These are phyloP conservation scores for Fraxinus anomala DNA, from an alignment of 257 asterid species.

Conservation along the genomic window DNA sequence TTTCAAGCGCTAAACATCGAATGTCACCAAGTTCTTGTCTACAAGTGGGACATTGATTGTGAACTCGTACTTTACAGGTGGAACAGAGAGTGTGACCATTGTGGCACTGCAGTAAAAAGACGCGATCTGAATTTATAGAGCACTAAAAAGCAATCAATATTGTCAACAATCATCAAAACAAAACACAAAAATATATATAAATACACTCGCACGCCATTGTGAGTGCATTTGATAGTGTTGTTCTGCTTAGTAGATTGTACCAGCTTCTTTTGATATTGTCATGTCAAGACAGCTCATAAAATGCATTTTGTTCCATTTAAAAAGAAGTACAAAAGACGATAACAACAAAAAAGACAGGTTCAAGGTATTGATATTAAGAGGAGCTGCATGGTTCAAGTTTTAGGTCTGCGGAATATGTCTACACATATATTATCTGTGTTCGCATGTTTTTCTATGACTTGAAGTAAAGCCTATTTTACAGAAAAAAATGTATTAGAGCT, in stretches of 20 bases:
- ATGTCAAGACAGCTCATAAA: not conserved
- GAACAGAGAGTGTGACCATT: conserved; percentile 63
- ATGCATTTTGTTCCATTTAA: not conserved
- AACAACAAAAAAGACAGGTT: not conserved
- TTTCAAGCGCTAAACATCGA: conserved; percentile 58
- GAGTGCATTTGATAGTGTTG: not conserved
- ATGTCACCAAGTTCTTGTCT: conserved; percentile 67
- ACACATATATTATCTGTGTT: not conserved
- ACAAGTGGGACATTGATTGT: conserved; percentile 63
- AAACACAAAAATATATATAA: not conserved
- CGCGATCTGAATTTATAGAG: not conserved
- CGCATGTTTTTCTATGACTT: not conserved
- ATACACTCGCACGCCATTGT: not conserved
- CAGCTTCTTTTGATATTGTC: not conserved
- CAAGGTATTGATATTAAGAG: not conserved
- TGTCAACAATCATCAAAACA: not conserved
- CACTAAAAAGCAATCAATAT: not conserved
- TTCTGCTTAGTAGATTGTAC: not conserved
- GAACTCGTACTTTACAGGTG: conserved; percentile 52
- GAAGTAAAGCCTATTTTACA: not conserved
- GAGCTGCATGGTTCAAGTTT: not conserved
- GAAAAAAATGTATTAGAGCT: not conserved
- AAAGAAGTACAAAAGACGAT: not conserved
- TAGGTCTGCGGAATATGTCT: not conserved
- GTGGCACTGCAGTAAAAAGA: conserved; percentile 49